Percentiles rank a stretch among this genome's conserved stretches.
Evolutionary conservation across 1,139 yeast genomes (phyloP).

Genomic region (Martiniozyma asiatica): DNA sequence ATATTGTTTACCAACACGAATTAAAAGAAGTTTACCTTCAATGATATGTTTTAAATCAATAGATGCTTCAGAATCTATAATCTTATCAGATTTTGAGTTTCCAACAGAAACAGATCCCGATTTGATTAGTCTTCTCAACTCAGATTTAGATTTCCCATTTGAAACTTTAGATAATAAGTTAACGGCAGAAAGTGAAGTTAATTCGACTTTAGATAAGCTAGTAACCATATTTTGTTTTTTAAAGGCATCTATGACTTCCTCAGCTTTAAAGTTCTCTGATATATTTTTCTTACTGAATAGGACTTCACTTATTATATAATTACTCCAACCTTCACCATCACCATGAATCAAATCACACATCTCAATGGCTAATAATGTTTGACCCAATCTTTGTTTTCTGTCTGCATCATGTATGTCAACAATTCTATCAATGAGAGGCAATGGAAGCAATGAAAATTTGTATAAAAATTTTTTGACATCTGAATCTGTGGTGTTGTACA

Average conservation of each 20-base stretch:
- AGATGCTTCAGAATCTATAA: conserved; percentile 37
- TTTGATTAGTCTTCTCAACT: conserved; percentile 44
- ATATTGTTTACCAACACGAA: conserved; percentile 70
- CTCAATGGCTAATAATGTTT: conserved; percentile 66
- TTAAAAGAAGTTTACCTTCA: conserved; percentile 47
- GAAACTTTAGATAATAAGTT: conserved; percentile 13
- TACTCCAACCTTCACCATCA: conserved; percentile 45
- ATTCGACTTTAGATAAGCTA: conserved; percentile 26
- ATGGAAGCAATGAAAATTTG: conserved; percentile 70
- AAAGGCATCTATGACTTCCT: conserved; percentile 47
- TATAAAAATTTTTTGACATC: conserved; percentile 60
- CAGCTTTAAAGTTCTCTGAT: conserved; percentile 33
- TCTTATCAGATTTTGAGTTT: conserved; percentile 37
- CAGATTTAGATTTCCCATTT: conserved; percentile 32
- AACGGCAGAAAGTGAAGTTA: conserved; percentile 10
- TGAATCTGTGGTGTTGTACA: conserved; percentile 69
- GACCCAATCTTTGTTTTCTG: conserved; percentile 62
- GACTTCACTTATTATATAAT: conserved; percentile 21
- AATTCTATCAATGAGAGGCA: conserved; percentile 42
- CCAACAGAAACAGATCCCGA: conserved; percentile 73
- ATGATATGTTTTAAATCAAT: conserved; percentile 36
- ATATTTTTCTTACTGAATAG: conserved; percentile 16
- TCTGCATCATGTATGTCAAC: conserved; percentile 39
- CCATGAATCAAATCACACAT: conserved; percentile 86
- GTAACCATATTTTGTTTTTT: conserved; percentile 47